Percentiles rank a stretch among this genome's conserved stretches.
Conservation (phyloP, 352 stramenopile genomes). For the Pythium brachiatum region DNA sequence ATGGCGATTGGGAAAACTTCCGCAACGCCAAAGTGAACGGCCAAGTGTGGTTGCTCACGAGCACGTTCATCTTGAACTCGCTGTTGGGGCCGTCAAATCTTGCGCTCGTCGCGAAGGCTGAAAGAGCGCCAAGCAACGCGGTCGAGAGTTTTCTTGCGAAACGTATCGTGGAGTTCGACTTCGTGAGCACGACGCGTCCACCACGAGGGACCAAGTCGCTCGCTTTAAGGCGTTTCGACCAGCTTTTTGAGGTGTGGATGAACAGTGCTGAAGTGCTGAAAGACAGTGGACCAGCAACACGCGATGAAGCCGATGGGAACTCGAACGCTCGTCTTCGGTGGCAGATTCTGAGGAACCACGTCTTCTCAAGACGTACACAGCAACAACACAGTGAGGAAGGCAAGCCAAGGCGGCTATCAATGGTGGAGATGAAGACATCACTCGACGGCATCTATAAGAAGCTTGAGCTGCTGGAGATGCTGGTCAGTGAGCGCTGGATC, state of each 20-base stretch:
- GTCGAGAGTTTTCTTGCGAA: constrained; percentile 14
- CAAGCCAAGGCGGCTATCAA: background rate
- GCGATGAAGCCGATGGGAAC: constrained; percentile 11
- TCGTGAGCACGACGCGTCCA: constrained; percentile 76
- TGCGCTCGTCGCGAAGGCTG: constrained; percentile 4
- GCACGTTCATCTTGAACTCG: constrained; percentile 69
- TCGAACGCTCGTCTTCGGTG: constrained; percentile 37
- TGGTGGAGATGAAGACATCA: constrained; percentile 26
- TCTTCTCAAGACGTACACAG: constrained; percentile 15
- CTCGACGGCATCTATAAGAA: constrained; percentile 29
- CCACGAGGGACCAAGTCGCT: constrained; percentile 52
- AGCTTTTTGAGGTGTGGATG: constrained; percentile 44
- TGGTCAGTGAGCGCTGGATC: constrained; percentile 52
- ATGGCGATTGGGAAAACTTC: constrained; percentile 90
- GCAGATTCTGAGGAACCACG: constrained; percentile 34
- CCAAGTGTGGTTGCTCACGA: constrained; percentile 54
- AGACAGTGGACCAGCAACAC: background rate
- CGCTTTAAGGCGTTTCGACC: constrained; percentile 51
- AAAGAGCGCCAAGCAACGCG: background rate
- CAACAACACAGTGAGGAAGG: background rate
- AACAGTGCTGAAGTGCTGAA: constrained; percentile 21
- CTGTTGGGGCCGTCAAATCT: constrained; percentile 40
- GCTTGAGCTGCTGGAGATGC: constrained; percentile 46
- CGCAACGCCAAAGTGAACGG: constrained; percentile 74
- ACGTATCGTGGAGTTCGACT: constrained; percentile 59